Evolutionary conservation across 768 basidiomycete species (phyloP).

Genomic region (Leccinum ochraceum): DNA sequence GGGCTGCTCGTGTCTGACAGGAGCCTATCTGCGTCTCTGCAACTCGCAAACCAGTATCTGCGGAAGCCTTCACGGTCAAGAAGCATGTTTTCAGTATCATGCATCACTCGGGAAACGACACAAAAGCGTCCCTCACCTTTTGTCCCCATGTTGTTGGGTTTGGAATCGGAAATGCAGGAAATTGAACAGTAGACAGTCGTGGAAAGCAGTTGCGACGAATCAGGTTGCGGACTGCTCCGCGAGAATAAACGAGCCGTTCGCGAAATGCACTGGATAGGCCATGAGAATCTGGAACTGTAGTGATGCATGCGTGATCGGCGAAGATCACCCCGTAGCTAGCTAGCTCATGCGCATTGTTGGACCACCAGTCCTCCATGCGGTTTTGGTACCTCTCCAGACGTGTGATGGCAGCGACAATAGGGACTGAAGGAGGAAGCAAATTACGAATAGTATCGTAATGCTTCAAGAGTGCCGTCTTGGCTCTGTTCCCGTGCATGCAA

Average conservation of each 20-base stretch:
- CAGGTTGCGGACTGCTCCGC: constrained; percentile 10
- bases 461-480: constrained; percentile 18
- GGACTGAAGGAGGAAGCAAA: constrained; percentile 10
- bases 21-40: neutral
- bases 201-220: constrained; percentile 13
- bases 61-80: neutral
- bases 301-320: constrained; percentile 23
- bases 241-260: constrained; percentile 17
- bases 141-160: neutral
- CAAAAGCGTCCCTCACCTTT: constrained; percentile 5
- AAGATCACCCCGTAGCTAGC: constrained; percentile 19
- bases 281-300: constrained; percentile 11
- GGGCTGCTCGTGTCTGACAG: neutral
- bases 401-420: constrained; percentile 21
- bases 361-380: constrained; percentile 29
- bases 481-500: constrained; percentile 24
- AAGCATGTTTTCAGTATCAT: neutral
- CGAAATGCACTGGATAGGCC: constrained; percentile 6
- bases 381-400: constrained; percentile 21
- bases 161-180: constrained; percentile 7
- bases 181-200: constrained; percentile 3
- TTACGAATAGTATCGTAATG: constrained; percentile 15
- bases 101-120: neutral
- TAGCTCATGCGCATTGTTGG: constrained; percentile 14
- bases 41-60: neutral